Percentiles rank a stretch among this genome's conserved stretches.
phyloP scores from a whole-genome alignment of 2,329 filamentous ascomycete species.

The Colletotrichum sp. region DNA sequence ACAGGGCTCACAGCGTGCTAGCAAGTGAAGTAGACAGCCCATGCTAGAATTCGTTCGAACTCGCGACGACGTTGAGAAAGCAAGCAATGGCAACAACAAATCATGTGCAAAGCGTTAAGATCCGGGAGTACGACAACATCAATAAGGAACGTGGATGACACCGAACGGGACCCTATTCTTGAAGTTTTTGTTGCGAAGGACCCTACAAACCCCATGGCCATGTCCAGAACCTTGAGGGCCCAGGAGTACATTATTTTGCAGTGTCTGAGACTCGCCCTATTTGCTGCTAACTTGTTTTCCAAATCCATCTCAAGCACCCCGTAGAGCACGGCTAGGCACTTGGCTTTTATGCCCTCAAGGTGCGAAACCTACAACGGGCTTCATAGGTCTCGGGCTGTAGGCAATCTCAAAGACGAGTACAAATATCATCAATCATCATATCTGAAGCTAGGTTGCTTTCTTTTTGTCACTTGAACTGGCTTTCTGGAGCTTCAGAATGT shows the following conservation, averaged over 20 bases:
- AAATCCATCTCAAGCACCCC: not conserved
- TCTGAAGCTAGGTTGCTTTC: not conserved
- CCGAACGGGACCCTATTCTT: not conserved
- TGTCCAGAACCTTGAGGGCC: not conserved
- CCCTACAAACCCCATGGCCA: not conserved
- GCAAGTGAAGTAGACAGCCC: not conserved
- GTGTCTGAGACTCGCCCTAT: not conserved
- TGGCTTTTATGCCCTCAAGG: not conserved
- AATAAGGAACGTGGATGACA: not conserved
- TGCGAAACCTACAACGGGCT: not conserved
- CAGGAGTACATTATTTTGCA: not conserved
- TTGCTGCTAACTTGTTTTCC: not conserved
- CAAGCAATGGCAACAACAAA: not conserved
- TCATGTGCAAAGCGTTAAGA: not conserved
- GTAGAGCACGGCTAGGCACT: not conserved
- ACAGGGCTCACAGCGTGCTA: not conserved
- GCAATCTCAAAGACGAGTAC: not conserved
- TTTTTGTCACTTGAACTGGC: not conserved
- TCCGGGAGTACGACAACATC: not conserved
- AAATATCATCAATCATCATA: not conserved
- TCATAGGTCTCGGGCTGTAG: not conserved
- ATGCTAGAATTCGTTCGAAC: not conserved
- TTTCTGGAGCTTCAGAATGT: not conserved
- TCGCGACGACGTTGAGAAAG: not conserved
- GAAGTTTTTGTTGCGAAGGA: not conserved